Evolutionary conservation across 1,139 yeast genomes (phyloP), one percentile per base, ranked within the genome.

Genomic region (Schwanniomyces etchellsii): DNA sequence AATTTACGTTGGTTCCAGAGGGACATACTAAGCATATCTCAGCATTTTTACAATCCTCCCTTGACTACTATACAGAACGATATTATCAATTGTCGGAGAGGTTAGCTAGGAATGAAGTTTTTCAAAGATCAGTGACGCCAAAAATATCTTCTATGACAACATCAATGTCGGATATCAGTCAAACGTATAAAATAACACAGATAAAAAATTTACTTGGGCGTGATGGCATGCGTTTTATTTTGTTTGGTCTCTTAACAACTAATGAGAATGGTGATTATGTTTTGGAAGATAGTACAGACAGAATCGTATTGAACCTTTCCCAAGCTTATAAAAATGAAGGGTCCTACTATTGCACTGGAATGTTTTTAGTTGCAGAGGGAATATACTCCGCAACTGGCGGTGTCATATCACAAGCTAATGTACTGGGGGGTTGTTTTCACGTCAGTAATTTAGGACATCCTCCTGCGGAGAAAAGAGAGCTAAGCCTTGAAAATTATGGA

Each of bases 161-260:
- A 22, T 46, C 45, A 24, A 44, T 40, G 41, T 44, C 38, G 31
- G 55, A 35, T 34, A 37, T 36, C 4, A 38, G 55, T 2, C 41
- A 45, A 2, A 57, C 59, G 24, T 67, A 77, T 44, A 71, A 80
- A 30, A 74, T 89, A 28, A 82, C 95, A 0, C 66, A 77, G 25
- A 77, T 91, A 35, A 88, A 88, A 46, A 89, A 88, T 48, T 63
- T 91, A 38, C 57, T 89, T 20, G 99, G 98, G 16, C 64, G 95
- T 35, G 84, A 82, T 44, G 91, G 91, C 4, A 66, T 74, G 32
- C 70, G 76, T 35, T 93, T 91, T 48, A 62, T 84, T 17, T 51
- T 93, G 2, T 77, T 89, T 47, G 99, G 98, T 0, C 61, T 88
- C 36, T 55, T 91, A 10, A 64, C 80, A 3, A 66, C 68, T 35